A percentile compares a stretch with the other conserved stretches of the same genome.
Conservation (phyloP, 176 grass and related monocot genomes). For the Ananas comosus region DNA sequence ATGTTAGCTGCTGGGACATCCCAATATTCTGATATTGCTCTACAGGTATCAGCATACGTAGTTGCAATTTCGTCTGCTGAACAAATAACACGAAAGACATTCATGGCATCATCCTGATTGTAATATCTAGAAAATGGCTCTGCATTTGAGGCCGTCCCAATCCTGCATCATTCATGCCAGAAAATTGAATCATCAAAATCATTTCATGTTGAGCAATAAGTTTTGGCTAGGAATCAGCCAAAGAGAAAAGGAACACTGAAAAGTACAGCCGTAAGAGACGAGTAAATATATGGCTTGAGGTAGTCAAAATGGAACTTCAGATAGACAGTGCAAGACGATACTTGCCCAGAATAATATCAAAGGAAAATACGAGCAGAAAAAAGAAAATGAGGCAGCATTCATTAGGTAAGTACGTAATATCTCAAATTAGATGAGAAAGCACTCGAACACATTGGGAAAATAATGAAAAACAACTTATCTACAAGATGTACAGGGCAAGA, state of each 20-base stretch:
- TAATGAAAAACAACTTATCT: too few species aligned
- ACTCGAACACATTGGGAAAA: too few species aligned
- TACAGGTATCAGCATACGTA: slow-evolving; percentile 52
- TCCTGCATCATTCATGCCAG: slow-evolving; percentile 34
- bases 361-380: neutral
- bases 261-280: too few species aligned
- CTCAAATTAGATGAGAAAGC: too few species aligned
- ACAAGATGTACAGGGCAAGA: too few species aligned
- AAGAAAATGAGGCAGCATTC: neutral
- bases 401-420: neutral
- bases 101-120: slow-evolving; percentile 59
- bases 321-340: neutral
- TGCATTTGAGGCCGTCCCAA: slow-evolving; percentile 30
- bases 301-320: neutral
- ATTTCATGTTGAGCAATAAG: too few species aligned
- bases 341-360: neutral
- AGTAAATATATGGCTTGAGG: neutral
- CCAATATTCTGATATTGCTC: slow-evolving; percentile 60
- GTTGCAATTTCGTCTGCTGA: slow-evolving; percentile 30
- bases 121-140: slow-evolving; percentile 71
- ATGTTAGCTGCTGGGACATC: slow-evolving; percentile 33
- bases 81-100: slow-evolving; percentile 48
- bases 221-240: neutral
- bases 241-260: slow-evolving; percentile 4
- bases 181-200: slow-evolving; percentile 7